phyloP scores from a whole-genome alignment of 495 filamentous ascomycete genomes.

The Daldinia grandis region DNA sequence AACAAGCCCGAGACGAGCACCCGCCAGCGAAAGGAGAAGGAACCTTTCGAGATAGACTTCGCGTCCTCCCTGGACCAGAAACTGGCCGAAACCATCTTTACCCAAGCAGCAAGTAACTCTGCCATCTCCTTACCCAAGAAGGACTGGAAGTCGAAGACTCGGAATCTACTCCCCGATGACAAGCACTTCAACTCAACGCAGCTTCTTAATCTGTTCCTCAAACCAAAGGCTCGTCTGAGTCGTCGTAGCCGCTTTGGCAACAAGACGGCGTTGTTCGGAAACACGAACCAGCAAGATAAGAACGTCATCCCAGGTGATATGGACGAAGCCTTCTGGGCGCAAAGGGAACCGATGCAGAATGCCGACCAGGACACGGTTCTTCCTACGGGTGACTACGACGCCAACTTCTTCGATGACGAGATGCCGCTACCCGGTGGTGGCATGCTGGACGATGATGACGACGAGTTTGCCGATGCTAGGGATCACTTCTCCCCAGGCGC shows the following conservation, averaged over 20 bases:
- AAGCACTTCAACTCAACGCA: conserved; percentile 97
- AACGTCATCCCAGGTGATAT: conserved; percentile 75
- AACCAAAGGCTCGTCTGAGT: conserved; percentile 83
- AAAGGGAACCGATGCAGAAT: conserved; percentile 64
- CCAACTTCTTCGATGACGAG: conserved; percentile 98
- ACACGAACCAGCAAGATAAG: conserved; percentile 53
- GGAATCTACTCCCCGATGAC: conserved; percentile 95
- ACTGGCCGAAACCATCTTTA: conserved; percentile 83
- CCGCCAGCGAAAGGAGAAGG: conserved; percentile 86
- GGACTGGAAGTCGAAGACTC: conserved; percentile 92
- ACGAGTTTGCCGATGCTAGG: conserved; percentile 87
- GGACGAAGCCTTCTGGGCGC: conserved; percentile 97
- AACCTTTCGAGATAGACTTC: conserved; percentile 95
- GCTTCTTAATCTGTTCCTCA: conserved; percentile 88
- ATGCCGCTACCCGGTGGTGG: conserved; percentile 75
- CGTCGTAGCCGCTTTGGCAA: conserved; percentile 48
- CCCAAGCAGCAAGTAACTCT: conserved; percentile 79
- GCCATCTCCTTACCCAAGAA: conserved; percentile 86
- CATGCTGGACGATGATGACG: conserved; percentile 80
- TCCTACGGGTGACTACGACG: conserved; percentile 83
- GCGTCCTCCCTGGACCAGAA: conserved; percentile 71
- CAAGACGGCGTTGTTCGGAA: conserved; percentile 51
- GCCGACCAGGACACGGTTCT: conserved; percentile 53
- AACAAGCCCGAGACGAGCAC: conserved; percentile 66
- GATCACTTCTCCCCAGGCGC: conserved; percentile 86